Percentiles rank a stretch among this genome's conserved stretches.
These are phyloP conservation scores for Ramaria rubella DNA, from an alignment of 768 basidiomycete genomes.

Conservation along the genomic window DNA sequence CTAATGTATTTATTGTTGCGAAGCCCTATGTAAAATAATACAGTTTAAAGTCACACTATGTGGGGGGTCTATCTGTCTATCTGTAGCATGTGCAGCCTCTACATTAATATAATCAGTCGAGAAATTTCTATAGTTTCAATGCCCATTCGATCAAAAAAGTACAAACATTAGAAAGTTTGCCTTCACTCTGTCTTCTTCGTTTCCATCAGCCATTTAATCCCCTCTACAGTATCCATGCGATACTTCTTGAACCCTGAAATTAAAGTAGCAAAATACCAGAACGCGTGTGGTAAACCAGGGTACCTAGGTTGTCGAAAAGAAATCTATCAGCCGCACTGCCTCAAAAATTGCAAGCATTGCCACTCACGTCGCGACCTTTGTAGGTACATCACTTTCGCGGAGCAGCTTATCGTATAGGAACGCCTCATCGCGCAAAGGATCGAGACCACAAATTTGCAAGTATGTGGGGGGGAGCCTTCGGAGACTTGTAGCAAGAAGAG, in stretches of 20 bases:
- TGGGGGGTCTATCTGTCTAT: too few relatives aligned
- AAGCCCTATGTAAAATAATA: too few relatives aligned
- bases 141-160: too few relatives aligned
- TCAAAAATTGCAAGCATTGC: background rate
- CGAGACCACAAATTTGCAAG: conserved; percentile 20
- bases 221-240: background rate
- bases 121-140: too few relatives aligned
- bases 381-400: conserved; percentile 18
- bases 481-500: conserved; percentile 19
- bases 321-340: background rate
- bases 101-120: too few relatives aligned
- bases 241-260: background rate
- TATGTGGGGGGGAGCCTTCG: conserved; percentile 18
- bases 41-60: too few relatives aligned
- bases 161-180: too few relatives aligned
- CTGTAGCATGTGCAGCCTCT: too few relatives aligned
- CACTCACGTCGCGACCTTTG: conserved; percentile 19
- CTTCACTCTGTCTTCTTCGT: too few relatives aligned
- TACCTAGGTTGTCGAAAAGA: background rate
- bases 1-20: too few relatives aligned
- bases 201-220: background rate
- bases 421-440: conserved; percentile 25
- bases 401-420: conserved; percentile 21
- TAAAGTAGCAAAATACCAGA: background rate
- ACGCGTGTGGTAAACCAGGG: conserved; percentile 1